Base-by-base conservation (phyloP, 192 early-diverging fungal genomes). In the Funneliformis geosporum region DNA sequence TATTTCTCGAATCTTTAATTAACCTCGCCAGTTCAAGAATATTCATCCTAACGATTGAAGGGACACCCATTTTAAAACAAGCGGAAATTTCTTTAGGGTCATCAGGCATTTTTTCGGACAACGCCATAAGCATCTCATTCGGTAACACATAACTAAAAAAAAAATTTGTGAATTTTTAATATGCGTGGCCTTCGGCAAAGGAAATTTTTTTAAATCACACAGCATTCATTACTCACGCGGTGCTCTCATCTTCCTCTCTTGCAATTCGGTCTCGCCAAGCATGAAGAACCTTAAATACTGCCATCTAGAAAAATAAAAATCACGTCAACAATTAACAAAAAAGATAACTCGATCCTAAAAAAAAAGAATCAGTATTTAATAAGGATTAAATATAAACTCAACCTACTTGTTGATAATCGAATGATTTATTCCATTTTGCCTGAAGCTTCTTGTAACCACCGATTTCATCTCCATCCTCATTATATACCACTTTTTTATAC, bases 261-360 rank as follows among this genome's bases (percentile, higher is more conserved):
- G 98, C 97, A 11, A 83, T 91, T 42, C 89, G 87, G 83, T 99
- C 97, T 50, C 98, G 85, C 98, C 98, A 99, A 1, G 88, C 87
- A 83, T 99, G 98, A 25, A 99, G 73, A 0, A 90, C 96, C 75
- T 95, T 93, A 80, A 94, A 96, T 14, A 96, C 95, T 1, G 91
- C 91, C 73, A 95, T 78, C 81, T 94, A 87, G 61, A 72, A 39
- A 23, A 55, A 11, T 2, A 18, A 10, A n/a, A 61, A 10, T 62
- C n/a, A 23, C 23, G 25, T 61, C 23, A 60, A 43, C 12, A n/a
- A 75, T 23, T 40, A n/a, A 62, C 23, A 43, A 61, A 10, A 42
- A 39, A 42, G 16, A 27, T 55, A 33, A 23, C 16, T 11, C 50
- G 33, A 33, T 33, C 33, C 33, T 18, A 74, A 59, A 28, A 38